Evolutionary conservation across 495 filamentous ascomycete genomes (phyloP), one percentile per base, ranked within the genome.

Genomic region (Glonium stellatum): DNA sequence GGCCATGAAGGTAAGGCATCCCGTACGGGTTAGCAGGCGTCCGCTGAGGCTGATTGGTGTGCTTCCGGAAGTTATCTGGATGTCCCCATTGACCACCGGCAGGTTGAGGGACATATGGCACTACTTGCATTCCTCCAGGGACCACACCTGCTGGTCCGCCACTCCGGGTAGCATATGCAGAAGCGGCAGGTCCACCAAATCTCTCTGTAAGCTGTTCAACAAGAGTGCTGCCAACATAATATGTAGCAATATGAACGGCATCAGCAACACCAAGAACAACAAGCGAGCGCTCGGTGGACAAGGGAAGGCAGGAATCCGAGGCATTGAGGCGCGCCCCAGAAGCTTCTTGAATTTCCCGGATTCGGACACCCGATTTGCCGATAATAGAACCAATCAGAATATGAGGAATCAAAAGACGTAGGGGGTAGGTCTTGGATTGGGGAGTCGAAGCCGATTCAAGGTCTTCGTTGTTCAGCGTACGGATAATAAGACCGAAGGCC

Each of bases 331-430:
- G 87, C 48, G 93, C 92, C 50, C 95, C 93, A 4, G 93, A 98
- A 4, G 90, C 91, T 69, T 97, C 93, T 74, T 98, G 93, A 63
- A 98, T 98, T 77, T 98, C 93, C 54, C 93, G 92, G 73, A 98
- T 98, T 55, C 93, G 84, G 56, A 89, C 85, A 61, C 93, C 93
- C 59, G 85, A 88, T 76, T 97, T 97, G 69, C 93, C 93, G 74
- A 98, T 98, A 76, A 98, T 97, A 15, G 95, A 96, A 41, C 93
- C 93, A 67, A 98, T 97, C 57, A 98, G 82, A 63, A 97, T 92
- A 70, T 97, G 93, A 21, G 93, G 93, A 63, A 98, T 88, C 56
- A 98, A 84, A 51, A 98, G 85, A 60, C 93, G 91, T 58, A 98
- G 84, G 61, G 93, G 92, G 65, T 98, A 98, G 10, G 92, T 96